A percentile compares a stretch with the other conserved stretches of the same genome.
These are phyloP conservation scores for Mucor saturninus DNA, from an alignment of 371 early-diverging fungal genomes.

Conservation along the genomic window DNA sequence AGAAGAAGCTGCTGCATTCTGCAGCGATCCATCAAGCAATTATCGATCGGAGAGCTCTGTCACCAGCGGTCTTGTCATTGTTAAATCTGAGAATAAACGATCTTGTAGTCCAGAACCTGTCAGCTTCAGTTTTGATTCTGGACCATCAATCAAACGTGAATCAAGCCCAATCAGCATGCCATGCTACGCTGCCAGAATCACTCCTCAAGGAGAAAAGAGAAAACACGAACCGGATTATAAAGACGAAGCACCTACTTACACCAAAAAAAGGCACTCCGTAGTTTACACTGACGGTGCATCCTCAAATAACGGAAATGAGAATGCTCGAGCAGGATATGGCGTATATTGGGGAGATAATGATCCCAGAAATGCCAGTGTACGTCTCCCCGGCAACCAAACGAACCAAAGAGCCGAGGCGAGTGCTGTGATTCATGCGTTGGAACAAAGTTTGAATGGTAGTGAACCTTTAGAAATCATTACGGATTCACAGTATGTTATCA, in stretches of 20 bases:
- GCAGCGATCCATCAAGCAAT: conserved; percentile 6
- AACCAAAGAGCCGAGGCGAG: conserved; percentile 88
- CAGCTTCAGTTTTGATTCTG: neutral
- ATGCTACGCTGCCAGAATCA: neutral
- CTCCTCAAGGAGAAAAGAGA: neutral
- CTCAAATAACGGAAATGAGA: conserved; percentile 62
- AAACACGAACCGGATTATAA: neutral
- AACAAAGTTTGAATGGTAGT: conserved; percentile 39
- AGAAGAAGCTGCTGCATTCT: conserved; percentile 58
- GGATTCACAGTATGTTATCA: conserved; percentile 74
- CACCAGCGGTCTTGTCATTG: neutral
- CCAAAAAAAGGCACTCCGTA: neutral
- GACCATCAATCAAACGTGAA: neutral
- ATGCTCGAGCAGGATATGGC: conserved; percentile 80
- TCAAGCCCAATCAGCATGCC: too few species aligned
- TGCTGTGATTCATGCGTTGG: conserved; percentile 74
- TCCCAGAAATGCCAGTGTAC: conserved; percentile 74
- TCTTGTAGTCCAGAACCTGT: neutral
- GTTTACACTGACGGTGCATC: conserved; percentile 70
- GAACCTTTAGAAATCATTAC: conserved; percentile 61
- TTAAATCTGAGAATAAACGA: too few species aligned
- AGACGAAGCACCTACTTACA: neutral
- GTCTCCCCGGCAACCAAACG: conserved; percentile 71
- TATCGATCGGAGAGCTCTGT: neutral
- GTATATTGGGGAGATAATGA: conserved; percentile 82